Conservation (phyloP, 2,329 filamentous ascomycete genomes). For the Phialophora expanda region DNA sequence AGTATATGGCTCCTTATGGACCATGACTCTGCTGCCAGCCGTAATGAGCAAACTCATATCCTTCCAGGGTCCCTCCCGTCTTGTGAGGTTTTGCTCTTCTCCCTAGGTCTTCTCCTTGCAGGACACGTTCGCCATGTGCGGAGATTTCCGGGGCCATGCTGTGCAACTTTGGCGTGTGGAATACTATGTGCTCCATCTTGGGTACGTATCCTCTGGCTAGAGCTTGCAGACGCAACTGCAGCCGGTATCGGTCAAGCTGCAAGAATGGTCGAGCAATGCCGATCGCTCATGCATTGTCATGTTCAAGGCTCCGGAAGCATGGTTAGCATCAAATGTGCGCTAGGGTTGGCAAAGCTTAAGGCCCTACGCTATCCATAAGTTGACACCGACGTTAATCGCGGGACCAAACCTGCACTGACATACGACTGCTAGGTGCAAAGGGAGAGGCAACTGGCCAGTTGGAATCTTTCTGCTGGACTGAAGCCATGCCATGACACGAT, state of each 20-base stretch:
- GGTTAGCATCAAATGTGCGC: background rate
- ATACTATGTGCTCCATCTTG: background rate
- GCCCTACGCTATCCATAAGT: background rate
- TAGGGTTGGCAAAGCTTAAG: background rate
- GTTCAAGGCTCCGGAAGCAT: background rate
- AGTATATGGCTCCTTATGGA: background rate
- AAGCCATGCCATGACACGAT: background rate
- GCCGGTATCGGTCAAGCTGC: conserved; percentile 12
- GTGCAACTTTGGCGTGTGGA: background rate
- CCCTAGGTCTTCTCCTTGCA: background rate
- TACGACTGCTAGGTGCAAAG: conserved; percentile 1
- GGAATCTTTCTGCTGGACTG: background rate
- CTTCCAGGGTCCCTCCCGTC: background rate
- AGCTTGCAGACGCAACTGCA: background rate
- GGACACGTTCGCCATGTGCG: background rate
- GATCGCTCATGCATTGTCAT: background rate
- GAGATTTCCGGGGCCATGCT: background rate
- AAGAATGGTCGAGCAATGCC: background rate
- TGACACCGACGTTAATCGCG: background rate
- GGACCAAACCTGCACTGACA: background rate
- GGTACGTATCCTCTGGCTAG: background rate
- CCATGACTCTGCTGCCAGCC: background rate
- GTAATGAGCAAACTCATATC: background rate
- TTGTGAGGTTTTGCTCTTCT: background rate
- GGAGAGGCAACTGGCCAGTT: background rate